phyloP scores from a whole-genome alignment of 106 monocot genomes.

The Dioscorea dumetorum region DNA sequence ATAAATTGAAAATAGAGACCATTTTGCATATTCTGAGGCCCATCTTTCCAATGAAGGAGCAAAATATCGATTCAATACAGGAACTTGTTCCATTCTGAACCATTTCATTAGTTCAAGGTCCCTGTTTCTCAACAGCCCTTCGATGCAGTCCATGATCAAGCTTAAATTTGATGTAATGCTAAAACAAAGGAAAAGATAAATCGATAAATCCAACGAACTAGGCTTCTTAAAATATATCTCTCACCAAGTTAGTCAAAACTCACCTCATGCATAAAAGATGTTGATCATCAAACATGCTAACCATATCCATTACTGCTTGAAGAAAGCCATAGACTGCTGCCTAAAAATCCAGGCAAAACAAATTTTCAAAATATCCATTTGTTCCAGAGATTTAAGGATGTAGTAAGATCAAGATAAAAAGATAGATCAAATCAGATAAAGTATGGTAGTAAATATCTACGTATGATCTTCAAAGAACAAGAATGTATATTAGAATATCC shows the following conservation, averaged over 20 bases:
- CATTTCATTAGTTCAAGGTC: conserved; percentile 3
- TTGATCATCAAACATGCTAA: neutral
- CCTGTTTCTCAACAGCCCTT: conserved; percentile 5
- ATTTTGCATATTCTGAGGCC: conserved; percentile 14
- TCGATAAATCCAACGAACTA: neutral
- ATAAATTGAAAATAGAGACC: conserved; percentile 6
- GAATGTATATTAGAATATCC: too few species aligned
- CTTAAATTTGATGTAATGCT: conserved; percentile 13
- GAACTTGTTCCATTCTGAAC: conserved; percentile 20
- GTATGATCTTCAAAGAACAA: too few species aligned
- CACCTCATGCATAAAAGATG: conserved; percentile 12
- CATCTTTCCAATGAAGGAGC: conserved; percentile 7
- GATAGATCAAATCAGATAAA: neutral
- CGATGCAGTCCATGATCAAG: conserved; percentile 5
- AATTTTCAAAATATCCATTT: too few species aligned
- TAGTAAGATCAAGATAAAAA: neutral
- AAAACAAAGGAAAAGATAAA: conserved; percentile 1
- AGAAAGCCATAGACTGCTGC: conserved; percentile 18
- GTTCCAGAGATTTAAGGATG: neutral
- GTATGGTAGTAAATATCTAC: too few species aligned
- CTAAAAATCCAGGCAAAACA: neutral
- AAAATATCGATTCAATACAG: conserved; percentile 5
- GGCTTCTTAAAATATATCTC: neutral
- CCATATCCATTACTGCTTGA: conserved; percentile 11
- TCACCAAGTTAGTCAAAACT: conserved; percentile 3